Evolutionary conservation across 139 green algal genomes (phyloP).

Genomic region (Pseudopediastrum boryanum): DNA sequence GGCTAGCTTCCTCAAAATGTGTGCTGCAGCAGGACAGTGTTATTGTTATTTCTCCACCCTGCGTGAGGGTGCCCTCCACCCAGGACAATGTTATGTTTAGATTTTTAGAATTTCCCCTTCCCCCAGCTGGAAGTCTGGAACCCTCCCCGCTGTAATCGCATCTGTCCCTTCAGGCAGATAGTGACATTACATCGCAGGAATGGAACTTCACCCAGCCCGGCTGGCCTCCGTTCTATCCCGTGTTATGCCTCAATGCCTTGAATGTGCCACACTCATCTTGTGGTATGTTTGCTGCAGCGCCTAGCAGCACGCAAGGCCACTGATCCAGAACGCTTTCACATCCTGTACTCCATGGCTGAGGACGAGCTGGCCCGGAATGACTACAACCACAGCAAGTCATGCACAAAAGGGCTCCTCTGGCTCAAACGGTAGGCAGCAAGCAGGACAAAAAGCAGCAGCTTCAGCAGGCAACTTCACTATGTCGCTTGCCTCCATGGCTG

Average conservation of each 20-base stretch:
- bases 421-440: constrained; percentile 60
- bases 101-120: neutral
- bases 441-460: neutral
- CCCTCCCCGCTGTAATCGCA: neutral
- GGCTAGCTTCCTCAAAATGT: neutral
- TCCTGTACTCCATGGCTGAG: constrained; percentile 67
- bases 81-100: too few species aligned
- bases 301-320: constrained; percentile 45
- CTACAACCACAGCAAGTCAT: constrained; percentile 44
- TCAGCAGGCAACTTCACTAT: neutral
- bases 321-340: constrained; percentile 50
- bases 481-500: neutral
- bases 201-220: too few species aligned
- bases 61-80: too few species aligned
- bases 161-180: neutral
- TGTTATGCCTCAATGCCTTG: neutral
- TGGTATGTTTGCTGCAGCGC: constrained; percentile 36
- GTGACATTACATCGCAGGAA: too few species aligned
- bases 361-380: constrained; percentile 64
- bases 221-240: neutral
- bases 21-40: neutral
- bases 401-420: constrained; percentile 82
- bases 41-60: neutral
- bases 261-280: neutral
- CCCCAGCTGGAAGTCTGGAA: neutral